Evolutionary conservation across 257 asterid genomes (phyloP), one percentile per base, ranked within the genome.

Genomic region (Fraxinus americana): DNA sequence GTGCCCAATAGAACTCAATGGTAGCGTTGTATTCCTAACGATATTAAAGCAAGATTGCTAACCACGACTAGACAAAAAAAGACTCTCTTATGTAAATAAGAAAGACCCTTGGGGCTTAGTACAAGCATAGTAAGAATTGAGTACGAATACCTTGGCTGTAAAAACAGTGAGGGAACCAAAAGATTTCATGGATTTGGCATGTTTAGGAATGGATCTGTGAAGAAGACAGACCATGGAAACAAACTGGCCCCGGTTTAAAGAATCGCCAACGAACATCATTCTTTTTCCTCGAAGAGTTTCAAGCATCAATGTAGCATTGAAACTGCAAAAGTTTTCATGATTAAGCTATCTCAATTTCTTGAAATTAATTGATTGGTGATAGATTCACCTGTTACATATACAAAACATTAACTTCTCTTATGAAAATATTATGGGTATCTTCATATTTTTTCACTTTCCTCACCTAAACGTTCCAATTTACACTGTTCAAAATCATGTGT

Each of bases 1-100:
- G 98, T 8, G 97, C 89, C 98, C 98, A 93, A n/a, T 93, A 88
- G 79, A 90, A 88, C 72, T 82, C 91, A 1, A 93, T 82, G 0
- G 91, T 89, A 4, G 92, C 90, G 52, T 93, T 89, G 59, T 93
- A 91, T 9, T 90, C 91, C 98, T 92, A 82, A 16, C 54, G 66
- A 32, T 21, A 25, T 25, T 63, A 63, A 63, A 63, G 5, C 69
- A 11, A 63, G 35, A 63, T 63, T 25, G 35, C 3, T 10, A 25
- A 63, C 36, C 35, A 25, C 2, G 69, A 23, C 1, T 8, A 59
- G 67, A 59, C 29, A 1, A 59, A 59, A 54, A 54, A 32, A 32
- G 34, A 54, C 7, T 54, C 14, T 16, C 27, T 1, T 8, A 19
- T 48, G 57, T 17, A 16, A 4, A 38, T 38, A 38, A 10, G 50